Evolutionary conservation across 805 yeast genomes (phyloP), one percentile per base, ranked within the genome.

Genomic region (Nakazawaea laoshanensis): DNA sequence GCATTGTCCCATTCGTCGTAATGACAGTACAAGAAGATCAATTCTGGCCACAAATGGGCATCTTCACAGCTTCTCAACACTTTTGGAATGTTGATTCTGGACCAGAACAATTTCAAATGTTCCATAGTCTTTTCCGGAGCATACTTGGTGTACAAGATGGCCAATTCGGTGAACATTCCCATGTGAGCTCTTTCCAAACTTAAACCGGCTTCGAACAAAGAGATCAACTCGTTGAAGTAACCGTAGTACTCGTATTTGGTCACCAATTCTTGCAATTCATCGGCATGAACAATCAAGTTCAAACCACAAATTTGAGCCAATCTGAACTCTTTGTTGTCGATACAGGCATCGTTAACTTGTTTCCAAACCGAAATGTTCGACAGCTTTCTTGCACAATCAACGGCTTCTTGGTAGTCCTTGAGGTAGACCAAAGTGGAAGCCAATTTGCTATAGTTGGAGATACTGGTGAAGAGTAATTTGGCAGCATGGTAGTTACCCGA

Each of bases 1-100:
- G 98, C 98, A 58, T 92, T 92, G 58, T 92, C 98, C 95, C 96
- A 92, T 64, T 92, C 98, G 55, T 92, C 98, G 57, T 92, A 92
- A 60, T 92, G 98, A 54, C 96, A 87, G 64, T 89, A 89, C 57
- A 92, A 67, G 77, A 92, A 92, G 37, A 92, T 86, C 47, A 89
- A 69, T 63, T 92, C 98, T 14, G 94, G 92, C 88, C 96, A 92
- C 52, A 92, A 66, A 53, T 92, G 98, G 25, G 95, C 92, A 37
- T 65, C 75, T 59, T 89, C 96, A 50, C 92, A 83, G 20, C 96
- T 96, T 44, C 84, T 77, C 45, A 92, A 81, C 31, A 86, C 97
- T 66, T 89, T 92, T 47, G 98, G 97, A 64, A 92, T 89, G 58
- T 92, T 92, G 57, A 92, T 74, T 63, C 98, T 81, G 10, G 96